Evolutionary conservation across 2,329 filamentous ascomycete species (phyloP).

Genomic region (Corynespora cassiicola): DNA sequence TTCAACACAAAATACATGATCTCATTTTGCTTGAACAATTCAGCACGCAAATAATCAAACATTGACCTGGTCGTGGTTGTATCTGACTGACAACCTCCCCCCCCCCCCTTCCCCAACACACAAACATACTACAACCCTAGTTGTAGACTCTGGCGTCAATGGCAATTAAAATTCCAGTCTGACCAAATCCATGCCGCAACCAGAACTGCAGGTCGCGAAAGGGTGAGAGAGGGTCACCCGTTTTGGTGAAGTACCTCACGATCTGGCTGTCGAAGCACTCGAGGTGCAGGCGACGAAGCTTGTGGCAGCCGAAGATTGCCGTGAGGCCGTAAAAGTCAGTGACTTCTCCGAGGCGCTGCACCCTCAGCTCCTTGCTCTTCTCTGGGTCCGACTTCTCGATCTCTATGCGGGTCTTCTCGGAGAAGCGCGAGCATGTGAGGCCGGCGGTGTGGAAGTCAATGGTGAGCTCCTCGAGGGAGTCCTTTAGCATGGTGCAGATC

Average conservation of each 20-base stretch:
- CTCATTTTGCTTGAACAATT: too few species aligned
- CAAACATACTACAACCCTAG: too few species aligned
- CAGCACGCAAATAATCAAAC: too few species aligned
- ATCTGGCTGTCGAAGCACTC: conserved; percentile 71
- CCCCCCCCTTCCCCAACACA: too few species aligned
- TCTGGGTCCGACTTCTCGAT: conserved; percentile 79
- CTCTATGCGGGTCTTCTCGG: conserved; percentile 60
- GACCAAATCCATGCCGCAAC: conserved; percentile 64
- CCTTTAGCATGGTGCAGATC: conserved; percentile 84
- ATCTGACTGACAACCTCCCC: too few species aligned
- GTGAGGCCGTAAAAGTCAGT: conserved; percentile 79
- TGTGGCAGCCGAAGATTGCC: conserved; percentile 70
- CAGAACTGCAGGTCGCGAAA: conserved; percentile 75
- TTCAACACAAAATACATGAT: too few species aligned
- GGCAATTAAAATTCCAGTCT: too few species aligned
- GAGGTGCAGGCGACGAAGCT: conserved; percentile 77
- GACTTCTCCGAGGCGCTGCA: conserved; percentile 84
- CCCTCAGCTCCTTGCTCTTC: conserved; percentile 74
- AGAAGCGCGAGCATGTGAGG: conserved; percentile 72
- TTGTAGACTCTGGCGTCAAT: too few species aligned
- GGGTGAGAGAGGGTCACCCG: conserved; percentile 88
- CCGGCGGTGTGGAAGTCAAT: conserved; percentile 85
- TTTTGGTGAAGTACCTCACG: conserved; percentile 69
- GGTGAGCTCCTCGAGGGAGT: conserved; percentile 76
- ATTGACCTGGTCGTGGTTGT: too few species aligned